Evolutionary conservation across 78 protist species (phyloP).

Genomic region (Polysphondylium violaceum): DNA sequence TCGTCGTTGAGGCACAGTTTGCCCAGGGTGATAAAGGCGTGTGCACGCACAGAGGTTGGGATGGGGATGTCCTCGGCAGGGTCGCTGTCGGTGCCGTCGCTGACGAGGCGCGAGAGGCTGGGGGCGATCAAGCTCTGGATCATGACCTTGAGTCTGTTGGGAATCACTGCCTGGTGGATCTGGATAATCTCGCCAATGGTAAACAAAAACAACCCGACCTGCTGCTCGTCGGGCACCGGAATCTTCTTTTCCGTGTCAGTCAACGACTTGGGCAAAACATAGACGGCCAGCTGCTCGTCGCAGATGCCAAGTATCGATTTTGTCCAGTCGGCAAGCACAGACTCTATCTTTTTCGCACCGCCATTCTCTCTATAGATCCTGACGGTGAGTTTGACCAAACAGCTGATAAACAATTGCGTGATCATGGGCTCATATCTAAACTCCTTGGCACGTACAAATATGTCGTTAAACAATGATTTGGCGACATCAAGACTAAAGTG

Average conservation of each 20-base stretch:
- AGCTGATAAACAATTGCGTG: slow-evolving; percentile 8
- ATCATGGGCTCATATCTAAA: slow-evolving; percentile 19
- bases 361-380: not conserved
- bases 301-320: slow-evolving; percentile 20
- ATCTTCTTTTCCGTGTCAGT: not conserved
- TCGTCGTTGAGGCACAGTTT: slow-evolving; percentile 85
- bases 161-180: slow-evolving; percentile 39
- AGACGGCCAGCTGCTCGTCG: slow-evolving; percentile 23
- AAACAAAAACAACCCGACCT: slow-evolving; percentile 36
- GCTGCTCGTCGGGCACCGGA: too few species aligned
- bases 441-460: not conserved
- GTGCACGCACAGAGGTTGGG: slow-evolving; percentile 71
- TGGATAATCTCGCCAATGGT: slow-evolving; percentile 80
- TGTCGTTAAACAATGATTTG: slow-evolving; percentile 25
- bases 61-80: not conserved
- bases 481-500: slow-evolving; percentile 1
- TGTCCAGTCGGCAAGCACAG: slow-evolving; percentile 33
- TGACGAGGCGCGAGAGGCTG: not conserved
- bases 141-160: slow-evolving; percentile 30
- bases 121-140: slow-evolving; percentile 83
- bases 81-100: not conserved
- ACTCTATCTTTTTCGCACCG: not conserved
- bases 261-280: slow-evolving; percentile 28
- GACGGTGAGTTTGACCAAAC: slow-evolving; percentile 2
- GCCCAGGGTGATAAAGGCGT: slow-evolving; percentile 85